Percentiles rank a stretch among this genome's conserved stretches.
These are phyloP conservation scores for Chlorella sp. DNA, from an alignment of 139 green algal genomes.

Conservation along the genomic window DNA sequence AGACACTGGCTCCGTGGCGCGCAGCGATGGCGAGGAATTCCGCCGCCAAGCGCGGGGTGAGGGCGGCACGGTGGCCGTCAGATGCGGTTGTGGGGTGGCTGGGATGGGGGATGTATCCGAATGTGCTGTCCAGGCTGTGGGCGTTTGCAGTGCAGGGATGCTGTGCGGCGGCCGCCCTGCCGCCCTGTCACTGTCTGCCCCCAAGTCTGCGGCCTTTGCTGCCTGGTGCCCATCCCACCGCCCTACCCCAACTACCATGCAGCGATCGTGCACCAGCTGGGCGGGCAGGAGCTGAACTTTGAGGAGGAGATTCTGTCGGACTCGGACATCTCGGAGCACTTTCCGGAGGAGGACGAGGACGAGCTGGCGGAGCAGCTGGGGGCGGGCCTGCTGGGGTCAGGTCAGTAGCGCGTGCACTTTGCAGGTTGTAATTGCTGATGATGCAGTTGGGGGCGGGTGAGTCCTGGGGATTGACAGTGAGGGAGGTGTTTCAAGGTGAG, in stretches of 20 bases:
- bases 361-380: conserved; percentile 7
- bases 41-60: not conserved
- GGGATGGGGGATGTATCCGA: no score
- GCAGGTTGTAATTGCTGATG: no score
- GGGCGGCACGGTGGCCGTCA: not conserved
- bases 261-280: not conserved
- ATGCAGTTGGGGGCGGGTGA: no score
- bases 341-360: conserved; percentile 29
- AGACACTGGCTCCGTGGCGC: not conserved
- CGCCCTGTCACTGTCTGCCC: no score
- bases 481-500: no score
- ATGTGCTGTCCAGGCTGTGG: no score
- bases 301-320: conserved; percentile 44
- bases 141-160: no score
- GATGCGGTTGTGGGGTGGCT: no score
- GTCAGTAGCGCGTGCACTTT: no score
- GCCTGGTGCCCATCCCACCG: not conserved
- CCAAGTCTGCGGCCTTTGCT: no score
- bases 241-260: not conserved
- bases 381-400: not conserved
- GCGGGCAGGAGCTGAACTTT: conserved; percentile 3
- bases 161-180: no score
- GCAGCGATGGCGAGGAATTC: not conserved
- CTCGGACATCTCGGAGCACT: conserved; percentile 34
- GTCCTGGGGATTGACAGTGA: no score